phyloP scores from a whole-genome alignment of 2,329 filamentous ascomycete genomes.

The Aureobasidium sp. region DNA sequence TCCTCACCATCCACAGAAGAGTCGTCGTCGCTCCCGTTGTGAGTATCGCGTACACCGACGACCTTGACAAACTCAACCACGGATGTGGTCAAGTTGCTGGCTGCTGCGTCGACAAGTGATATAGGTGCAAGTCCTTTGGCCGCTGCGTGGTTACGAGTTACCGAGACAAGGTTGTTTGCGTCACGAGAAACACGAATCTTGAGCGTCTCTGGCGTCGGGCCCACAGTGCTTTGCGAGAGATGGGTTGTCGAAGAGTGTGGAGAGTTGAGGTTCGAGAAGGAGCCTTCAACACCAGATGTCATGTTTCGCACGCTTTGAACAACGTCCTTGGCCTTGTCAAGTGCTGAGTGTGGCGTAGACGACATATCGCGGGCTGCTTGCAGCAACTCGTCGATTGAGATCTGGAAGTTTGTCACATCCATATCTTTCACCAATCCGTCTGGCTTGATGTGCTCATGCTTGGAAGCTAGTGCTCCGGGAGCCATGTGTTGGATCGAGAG shows the following conservation, averaged over 20 bases:
- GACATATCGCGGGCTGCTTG: constrained; percentile 67
- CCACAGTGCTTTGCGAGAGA: constrained; percentile 23
- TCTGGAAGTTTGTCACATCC: constrained; percentile 90
- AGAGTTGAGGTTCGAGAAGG: constrained; percentile 38
- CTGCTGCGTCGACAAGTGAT: constrained; percentile 87
- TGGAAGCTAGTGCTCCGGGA: constrained; percentile 36
- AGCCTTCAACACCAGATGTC: constrained; percentile 63
- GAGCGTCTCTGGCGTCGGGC: constrained; percentile 40
- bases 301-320: constrained; percentile 77
- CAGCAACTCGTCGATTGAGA: constrained; percentile 85
- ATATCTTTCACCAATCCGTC: constrained; percentile 77
- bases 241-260: constrained; percentile 12
- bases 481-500: constrained; percentile 47
- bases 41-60: constrained; percentile 73
- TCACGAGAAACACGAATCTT: constrained; percentile 83
- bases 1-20: constrained; percentile 38
- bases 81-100: constrained; percentile 78
- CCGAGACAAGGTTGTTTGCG: constrained; percentile 92
- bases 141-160: constrained; percentile 81
- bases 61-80: constrained; percentile 77
- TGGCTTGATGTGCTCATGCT: constrained; percentile 33
- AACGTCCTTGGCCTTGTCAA: constrained; percentile 81
- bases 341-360: constrained; percentile 55
- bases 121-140: constrained; percentile 82
- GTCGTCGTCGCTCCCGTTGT: not conserved